Base-by-base conservation (phyloP, 495 filamentous ascomycete genomes). In the Penicillium verhagenii region DNA sequence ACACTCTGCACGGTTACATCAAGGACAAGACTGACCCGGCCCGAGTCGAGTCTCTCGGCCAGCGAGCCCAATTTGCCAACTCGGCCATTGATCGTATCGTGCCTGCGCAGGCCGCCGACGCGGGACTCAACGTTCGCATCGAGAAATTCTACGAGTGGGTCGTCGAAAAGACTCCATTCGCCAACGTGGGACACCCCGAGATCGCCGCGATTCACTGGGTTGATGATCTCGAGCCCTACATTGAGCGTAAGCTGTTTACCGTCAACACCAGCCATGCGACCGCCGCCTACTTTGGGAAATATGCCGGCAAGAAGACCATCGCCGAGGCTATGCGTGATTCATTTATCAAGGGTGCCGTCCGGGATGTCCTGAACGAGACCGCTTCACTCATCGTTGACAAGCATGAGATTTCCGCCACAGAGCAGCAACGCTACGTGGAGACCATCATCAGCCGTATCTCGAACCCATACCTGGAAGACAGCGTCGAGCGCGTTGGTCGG, bases 121-220 rank as follows among this genome's bases (percentile, higher is more conserved):
- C 82, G 18, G 91, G 91, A 35, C 79, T 97, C 35, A 88, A 97
- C 64, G 94, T 98, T 57, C 90, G 86, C 61, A 92, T 98, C 54
- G 94, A 98, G 81, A 90, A 90, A 73, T 98, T 96, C 83, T 96
- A 88, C 78, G 94, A 98, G 73, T 98, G 94, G 94, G 94, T 92
- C 9, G 92, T 97, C 42, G 94, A 98, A 63, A 70, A 81, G 64
- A 86, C 82, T 2, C 92, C 91, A 0, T 97, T 96, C 75, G 75
- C 82, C 50, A 75, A 80, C 37, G 67, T 72, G 29, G 77, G 77
- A 31, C 82, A 82, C 53, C 91, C 90, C 2, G 73, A 85, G 31
- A 90, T 98, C 69, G 72, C 92, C 50, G 94, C 92, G 46, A 86
- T 98, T 68, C 85, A 93, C 69, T 95, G 89, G 84, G 95, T 97